Evolutionary conservation across 2,329 filamentous ascomycete species (phyloP).

Genomic region (Penicillium sp.): DNA sequence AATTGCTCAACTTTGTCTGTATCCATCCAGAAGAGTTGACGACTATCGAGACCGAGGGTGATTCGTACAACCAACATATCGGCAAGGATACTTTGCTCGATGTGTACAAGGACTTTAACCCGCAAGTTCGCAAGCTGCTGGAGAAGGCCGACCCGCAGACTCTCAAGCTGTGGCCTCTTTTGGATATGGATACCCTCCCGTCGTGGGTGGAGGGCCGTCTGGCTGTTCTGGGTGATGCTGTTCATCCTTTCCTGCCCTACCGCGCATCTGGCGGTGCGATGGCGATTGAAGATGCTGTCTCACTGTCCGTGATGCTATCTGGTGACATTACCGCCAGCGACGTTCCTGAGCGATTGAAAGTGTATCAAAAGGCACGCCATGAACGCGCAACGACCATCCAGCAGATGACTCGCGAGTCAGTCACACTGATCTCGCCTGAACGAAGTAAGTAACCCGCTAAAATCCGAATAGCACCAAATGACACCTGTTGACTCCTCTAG

Average conservation of each 20-base stretch:
- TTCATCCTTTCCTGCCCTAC: conserved; percentile 66
- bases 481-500: not conserved
- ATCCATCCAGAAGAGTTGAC: conserved; percentile 48
- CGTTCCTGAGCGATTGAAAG: conserved; percentile 55
- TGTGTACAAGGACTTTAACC: conserved; percentile 44
- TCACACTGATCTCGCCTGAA: conserved; percentile 13
- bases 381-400: conserved; percentile 60
- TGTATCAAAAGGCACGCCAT: conserved; percentile 61
- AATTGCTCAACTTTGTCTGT: conserved; percentile 52
- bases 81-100: conserved; percentile 26
- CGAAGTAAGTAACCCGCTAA: conserved; percentile 13
- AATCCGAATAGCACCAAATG: not conserved
- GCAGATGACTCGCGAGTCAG: conserved; percentile 52
- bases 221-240: conserved; percentile 65
- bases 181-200: conserved; percentile 62
- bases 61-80: conserved; percentile 26
- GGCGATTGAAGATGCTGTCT: conserved; percentile 67
- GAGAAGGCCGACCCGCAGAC: conserved; percentile 27
- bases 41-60: conserved; percentile 43
- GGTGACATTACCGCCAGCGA: conserved; percentile 45
- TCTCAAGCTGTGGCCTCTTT: conserved; percentile 59
- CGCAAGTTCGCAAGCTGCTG: conserved; percentile 35
- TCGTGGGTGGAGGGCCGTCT: conserved; percentile 57
- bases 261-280: conserved; percentile 63
- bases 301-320: conserved; percentile 58